phyloP scores from a whole-genome alignment of 495 filamentous ascomycete species.

The Tuber aestivum region DNA sequence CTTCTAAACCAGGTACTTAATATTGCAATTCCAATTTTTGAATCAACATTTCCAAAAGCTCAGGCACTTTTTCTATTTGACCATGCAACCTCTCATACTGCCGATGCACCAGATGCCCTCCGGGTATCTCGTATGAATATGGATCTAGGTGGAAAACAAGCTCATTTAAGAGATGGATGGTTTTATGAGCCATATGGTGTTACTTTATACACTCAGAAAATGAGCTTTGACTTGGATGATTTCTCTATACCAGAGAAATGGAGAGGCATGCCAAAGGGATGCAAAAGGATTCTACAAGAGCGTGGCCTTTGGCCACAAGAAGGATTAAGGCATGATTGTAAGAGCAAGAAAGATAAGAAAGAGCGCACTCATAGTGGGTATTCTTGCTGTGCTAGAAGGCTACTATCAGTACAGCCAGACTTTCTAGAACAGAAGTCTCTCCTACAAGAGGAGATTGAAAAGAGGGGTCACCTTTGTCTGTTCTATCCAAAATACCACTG shows the following conservation, averaged over 20 bases:
- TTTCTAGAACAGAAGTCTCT: background rate
- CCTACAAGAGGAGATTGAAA: slow-evolving; percentile 1
- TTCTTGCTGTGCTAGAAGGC: background rate
- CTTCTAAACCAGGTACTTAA: background rate
- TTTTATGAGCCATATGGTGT: background rate
- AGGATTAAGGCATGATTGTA: background rate
- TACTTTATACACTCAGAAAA: background rate
- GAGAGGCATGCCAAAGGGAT: background rate
- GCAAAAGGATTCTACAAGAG: background rate
- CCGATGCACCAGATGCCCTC: background rate
- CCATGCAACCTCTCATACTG: slow-evolving; percentile 4
- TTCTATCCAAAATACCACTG: slow-evolving; percentile 1
- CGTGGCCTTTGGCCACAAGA: background rate
- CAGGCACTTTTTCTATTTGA: background rate
- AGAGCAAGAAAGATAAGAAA: background rate
- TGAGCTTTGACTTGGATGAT: background rate
- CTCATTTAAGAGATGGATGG: slow-evolving; percentile 3
- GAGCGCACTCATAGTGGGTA: background rate
- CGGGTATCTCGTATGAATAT: background rate
- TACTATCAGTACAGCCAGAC: background rate
- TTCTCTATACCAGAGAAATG: background rate
- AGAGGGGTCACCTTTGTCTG: background rate
- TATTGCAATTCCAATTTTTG: slow-evolving; percentile 10
- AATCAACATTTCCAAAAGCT: background rate
- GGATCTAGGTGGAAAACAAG: too few relatives aligned